Evolutionary conservation across 2,329 filamentous ascomycete species (phyloP), one percentile per base, ranked within the genome.

Genomic region (Fusarium ambrosium): DNA sequence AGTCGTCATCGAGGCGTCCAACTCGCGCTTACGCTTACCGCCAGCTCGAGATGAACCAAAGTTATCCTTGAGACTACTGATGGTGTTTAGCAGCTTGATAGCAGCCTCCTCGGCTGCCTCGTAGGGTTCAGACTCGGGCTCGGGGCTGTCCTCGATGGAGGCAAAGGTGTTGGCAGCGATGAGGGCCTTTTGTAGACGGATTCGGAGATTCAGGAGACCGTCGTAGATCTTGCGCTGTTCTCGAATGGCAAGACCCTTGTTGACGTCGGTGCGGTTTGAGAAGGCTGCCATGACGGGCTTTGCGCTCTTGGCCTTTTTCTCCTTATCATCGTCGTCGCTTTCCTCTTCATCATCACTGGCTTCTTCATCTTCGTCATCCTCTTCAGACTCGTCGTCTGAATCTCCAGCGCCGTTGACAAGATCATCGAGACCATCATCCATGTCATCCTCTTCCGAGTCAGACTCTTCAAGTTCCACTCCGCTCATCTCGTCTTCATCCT

Each of bases 181-280:
- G 16, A 99, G 85, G 2, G 94, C 95, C 82, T 98, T 98, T 82
- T 99, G 97, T 20, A 99, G 85, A 70, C 96, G 94, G 80, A 99
- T 98, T 22, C 97, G 92, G 16, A 95, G 90, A 84, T 98, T 97
- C 36, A 99, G 89, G 1, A 98, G 89, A 0, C 94, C 91, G 77
- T 98, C 96, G 79, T 98, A 99, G 1, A 92, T 91, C 71, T 92
- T 92, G 62, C 95, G 91, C 84, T 99, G 97, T 67, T 92, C 87
- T 78, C 95, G 96, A 41, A 99, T 94, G 0, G 96, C 96, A 64
- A 89, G 85, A 14, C 97, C 97, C 83, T 98, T 98, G 48, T 92
- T 90, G 6, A 93, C 91, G 80, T 98, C 97, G 27, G 77, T 69
- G 55, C 77, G 76, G 56, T 76, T 82, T 55, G 82, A 81, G 16